Percentiles rank a stretch among this genome's conserved stretches.
These are phyloP conservation scores for Gossypium trilobum DNA, from an alignment of 441 rosid species.

Conservation along the genomic window DNA sequence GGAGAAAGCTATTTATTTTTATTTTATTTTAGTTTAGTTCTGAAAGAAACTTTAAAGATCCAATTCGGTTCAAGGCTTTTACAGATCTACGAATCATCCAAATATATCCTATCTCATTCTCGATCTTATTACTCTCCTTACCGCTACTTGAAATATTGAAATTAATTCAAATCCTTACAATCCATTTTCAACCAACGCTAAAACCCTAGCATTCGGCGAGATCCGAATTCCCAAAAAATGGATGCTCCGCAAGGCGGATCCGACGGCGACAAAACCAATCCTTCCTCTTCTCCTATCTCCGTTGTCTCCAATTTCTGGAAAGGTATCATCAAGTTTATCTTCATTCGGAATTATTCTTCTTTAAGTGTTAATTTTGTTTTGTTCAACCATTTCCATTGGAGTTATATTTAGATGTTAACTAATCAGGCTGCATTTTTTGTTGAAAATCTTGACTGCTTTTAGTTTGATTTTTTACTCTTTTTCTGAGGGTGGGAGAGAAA, in stretches of 20 bases:
- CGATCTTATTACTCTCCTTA: not conserved
- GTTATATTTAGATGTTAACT: not conserved
- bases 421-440: not conserved
- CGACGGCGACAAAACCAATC: slow-evolving; percentile 57
- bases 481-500: not conserved
- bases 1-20: not conserved
- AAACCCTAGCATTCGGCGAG: slow-evolving; percentile 11
- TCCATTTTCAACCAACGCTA: not conserved
- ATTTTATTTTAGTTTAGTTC: not conserved
- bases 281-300: slow-evolving; percentile 67
- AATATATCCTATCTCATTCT: not conserved
- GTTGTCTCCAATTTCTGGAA: slow-evolving; percentile 84
- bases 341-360: not conserved
- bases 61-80: not conserved
- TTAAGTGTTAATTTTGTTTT: not conserved
- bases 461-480: not conserved
- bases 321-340: slow-evolving; percentile 35
- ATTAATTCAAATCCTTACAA: not conserved
- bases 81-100: slow-evolving; percentile 2
- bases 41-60: not conserved
- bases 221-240: slow-evolving; percentile 37
- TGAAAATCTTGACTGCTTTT: not conserved
- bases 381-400: not conserved
- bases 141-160: not conserved
- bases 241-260: slow-evolving; percentile 61